Percentiles rank a stretch among this genome's conserved stretches.
phyloP scores from a whole-genome alignment of 2,329 filamentous ascomycete genomes.

The Penicillium sp. region DNA sequence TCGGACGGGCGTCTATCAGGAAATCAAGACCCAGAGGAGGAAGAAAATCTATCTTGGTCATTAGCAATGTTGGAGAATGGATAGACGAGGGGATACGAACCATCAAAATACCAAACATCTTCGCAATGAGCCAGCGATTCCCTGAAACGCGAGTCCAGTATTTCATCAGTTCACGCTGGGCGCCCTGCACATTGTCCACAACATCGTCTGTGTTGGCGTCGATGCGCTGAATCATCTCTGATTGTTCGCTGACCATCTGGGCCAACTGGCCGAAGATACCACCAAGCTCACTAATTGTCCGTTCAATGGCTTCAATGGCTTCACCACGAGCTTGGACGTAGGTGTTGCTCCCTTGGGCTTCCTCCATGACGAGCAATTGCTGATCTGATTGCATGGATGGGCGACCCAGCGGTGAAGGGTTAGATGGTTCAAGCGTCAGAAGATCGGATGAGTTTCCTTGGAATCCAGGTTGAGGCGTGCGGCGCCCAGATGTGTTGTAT shows the following conservation, averaged over 20 bases:
- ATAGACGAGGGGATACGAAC: conserved; percentile 28
- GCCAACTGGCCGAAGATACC: conserved; percentile 92
- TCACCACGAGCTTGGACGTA: conserved; percentile 94
- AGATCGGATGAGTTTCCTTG: conserved; percentile 61
- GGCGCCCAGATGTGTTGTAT: conserved; percentile 75
- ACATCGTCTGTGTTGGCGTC: conserved; percentile 98
- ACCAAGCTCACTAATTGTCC: conserved; percentile 88
- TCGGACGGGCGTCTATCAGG: conserved; percentile 28
- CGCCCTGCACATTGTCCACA: conserved; percentile 96
- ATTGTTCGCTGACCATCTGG: conserved; percentile 95
- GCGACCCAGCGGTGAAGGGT: conserved; percentile 47
- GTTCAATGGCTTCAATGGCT: conserved; percentile 94
- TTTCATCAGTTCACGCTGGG: conserved; percentile 90
- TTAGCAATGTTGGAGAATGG: conserved; percentile 9
- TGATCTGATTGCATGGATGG: conserved; percentile 68
- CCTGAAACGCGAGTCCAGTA: conserved; percentile 94
- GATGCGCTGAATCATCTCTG: conserved; percentile 95
- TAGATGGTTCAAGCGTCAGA: conserved; percentile 73
- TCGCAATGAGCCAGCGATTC: conserved; percentile 91
- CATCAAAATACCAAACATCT: conserved; percentile 82
- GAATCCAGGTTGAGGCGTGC: conserved; percentile 57
- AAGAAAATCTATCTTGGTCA: conserved; percentile 64
- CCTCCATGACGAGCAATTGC: conserved; percentile 89
- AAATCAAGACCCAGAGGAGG: conserved; percentile 69
- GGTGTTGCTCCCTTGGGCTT: conserved; percentile 76